phyloP scores from a whole-genome alignment of 208 protist species.

The Crithidia expoeki region DNA sequence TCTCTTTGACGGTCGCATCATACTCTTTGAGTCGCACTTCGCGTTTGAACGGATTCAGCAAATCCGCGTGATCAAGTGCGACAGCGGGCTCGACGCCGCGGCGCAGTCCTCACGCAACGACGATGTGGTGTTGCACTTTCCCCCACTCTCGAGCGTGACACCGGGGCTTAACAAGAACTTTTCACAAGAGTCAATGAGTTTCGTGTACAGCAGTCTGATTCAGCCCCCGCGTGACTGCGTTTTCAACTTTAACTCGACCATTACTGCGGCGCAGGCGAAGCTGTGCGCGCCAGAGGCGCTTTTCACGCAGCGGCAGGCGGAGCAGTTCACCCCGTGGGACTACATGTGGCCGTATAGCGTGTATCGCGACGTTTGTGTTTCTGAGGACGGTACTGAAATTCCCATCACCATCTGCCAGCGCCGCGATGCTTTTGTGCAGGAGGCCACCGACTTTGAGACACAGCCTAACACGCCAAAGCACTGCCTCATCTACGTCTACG shows the following conservation, averaged over 20 bases:
- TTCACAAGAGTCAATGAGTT: conserved; percentile 85
- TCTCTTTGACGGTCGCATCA: conserved; percentile 76
- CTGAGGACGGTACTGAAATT: conserved; percentile 85
- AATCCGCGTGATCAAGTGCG: conserved; percentile 85
- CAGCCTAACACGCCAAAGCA: conserved; percentile 86
- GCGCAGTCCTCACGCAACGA: conserved; percentile 48
- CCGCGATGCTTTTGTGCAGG: conserved; percentile 88
- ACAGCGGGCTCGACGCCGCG: conserved; percentile 67
- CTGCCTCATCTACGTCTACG: conserved; percentile 93
- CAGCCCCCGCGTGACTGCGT: conserved; percentile 87
- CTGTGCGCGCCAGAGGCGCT: conserved; percentile 78
- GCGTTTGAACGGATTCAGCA: conserved; percentile 86
- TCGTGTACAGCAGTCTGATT: conserved; percentile 87
- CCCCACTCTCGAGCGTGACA: conserved; percentile 69
- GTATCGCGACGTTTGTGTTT: conserved; percentile 87
- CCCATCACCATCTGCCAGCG: conserved; percentile 91
- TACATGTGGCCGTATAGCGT: conserved; percentile 95
- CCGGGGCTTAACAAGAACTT: conserved; percentile 93
- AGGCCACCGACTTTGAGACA: conserved; percentile 89
- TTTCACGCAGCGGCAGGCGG: conserved; percentile 91
- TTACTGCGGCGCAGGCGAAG: conserved; percentile 66
- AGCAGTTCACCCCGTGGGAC: conserved; percentile 91
- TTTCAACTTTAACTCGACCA: conserved; percentile 82
- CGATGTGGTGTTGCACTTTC: conserved; percentile 91
- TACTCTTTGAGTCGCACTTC: conserved; percentile 84